These are phyloP conservation scores for Papilionanthe hybrid DNA, from an alignment of 116 monocot species.

Conservation along the genomic window DNA sequence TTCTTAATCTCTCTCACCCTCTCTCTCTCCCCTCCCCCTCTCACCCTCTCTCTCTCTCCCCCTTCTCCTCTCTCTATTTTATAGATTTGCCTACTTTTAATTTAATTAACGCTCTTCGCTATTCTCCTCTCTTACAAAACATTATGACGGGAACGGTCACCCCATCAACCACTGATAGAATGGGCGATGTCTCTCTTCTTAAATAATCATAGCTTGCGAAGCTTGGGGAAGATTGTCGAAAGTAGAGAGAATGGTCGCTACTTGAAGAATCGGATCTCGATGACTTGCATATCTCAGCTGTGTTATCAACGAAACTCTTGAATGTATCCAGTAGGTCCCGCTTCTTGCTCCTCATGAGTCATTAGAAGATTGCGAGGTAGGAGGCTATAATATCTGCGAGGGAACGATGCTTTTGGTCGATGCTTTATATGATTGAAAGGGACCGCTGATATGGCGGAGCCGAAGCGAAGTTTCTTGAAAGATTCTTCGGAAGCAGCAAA, in stretches of 20 bases:
- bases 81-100: too few relatives aligned
- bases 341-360: slow-evolving; percentile 32
- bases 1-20: too few relatives aligned
- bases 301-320: slow-evolving; percentile 29
- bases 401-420: slow-evolving; percentile 42
- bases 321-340: slow-evolving; percentile 23
- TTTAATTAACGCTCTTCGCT: too few relatives aligned
- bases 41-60: too few relatives aligned
- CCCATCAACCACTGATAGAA: not conserved
- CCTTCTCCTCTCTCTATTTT: too few relatives aligned
- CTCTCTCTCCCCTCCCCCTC: too few relatives aligned
- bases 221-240: not conserved
- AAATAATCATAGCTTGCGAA: not conserved
- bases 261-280: not conserved
- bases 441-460: slow-evolving; percentile 25
- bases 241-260: not conserved
- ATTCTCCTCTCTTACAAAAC: too few relatives aligned
- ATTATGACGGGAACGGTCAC: slow-evolving; percentile 8
- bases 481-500: not conserved
- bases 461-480: slow-evolving; percentile 4
- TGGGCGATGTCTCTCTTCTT: slow-evolving; percentile 10
- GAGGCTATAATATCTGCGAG: slow-evolving; percentile 19
- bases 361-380: slow-evolving; percentile 14
- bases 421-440: slow-evolving; percentile 32
- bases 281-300: slow-evolving; percentile 1